Base-by-base conservation (phyloP, 768 basidiomycete genomes). In the Boletus barrowsii region DNA sequence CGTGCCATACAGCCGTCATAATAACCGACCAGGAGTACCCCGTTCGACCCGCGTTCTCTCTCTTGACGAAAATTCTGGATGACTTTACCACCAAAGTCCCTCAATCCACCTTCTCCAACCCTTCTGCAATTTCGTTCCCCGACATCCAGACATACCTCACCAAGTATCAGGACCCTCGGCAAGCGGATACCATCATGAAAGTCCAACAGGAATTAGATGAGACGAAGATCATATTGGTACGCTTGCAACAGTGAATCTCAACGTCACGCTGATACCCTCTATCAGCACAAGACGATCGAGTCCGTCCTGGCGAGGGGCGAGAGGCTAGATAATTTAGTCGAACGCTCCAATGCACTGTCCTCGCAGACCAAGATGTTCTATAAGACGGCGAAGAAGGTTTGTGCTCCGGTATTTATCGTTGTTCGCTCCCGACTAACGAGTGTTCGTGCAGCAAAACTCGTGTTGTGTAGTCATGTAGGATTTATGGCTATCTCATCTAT, bases 181-280 rank as follows among this genome's bases (percentile, higher is more conserved):
- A 98, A 74, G 96, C 96, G 7, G 96, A 99, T 75, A 88, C 91
- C 18, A 98, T 99, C 67, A 96, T 98, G 95, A 83, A 87, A 60
- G 97, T 99, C 13, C 97, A 99, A 72, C 89, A 93, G 67, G 97
- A 99, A 69, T 74, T 99, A 49, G 97, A 99, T 69, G 97, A 99
- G 76, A 98, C 97, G 4, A 99, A 99, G 87, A 96, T 99, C 61
- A 84, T 98, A 43, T 75, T 99, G 71, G 95, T 96, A 63, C 55
- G 90, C 78, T 29, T 15, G 24, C 22, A 36, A 15, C 8, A 9
- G 15, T 24, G 20, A n/a, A 22, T 17, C 1, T 45, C 9, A 0
- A 10, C 26, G 10, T 4, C 18, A n/a, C 17, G 44, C 46, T 59
- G 37, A 59, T 48, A 18, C 40, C 5, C 13, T 44, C 14, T 41